Conservation (phyloP, 1,284 basidiomycete genomes). For the Tilletia horrida region DNA sequence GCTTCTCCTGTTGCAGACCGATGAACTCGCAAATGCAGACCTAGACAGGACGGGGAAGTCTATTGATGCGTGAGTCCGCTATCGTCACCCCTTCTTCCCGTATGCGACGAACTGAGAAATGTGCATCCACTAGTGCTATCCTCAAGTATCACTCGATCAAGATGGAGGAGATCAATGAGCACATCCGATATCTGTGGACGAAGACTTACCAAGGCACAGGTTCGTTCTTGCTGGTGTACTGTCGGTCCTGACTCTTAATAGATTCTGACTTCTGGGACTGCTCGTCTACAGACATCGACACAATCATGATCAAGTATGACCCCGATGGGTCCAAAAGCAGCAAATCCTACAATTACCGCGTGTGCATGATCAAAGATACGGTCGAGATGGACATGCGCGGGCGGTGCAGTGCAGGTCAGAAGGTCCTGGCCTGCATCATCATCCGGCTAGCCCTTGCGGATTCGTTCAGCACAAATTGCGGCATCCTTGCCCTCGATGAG, state of each 20-base stretch:
- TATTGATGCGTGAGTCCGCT: constrained; percentile 62
- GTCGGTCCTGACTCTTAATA: neutral
- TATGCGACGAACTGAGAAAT: neutral
- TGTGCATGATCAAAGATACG: constrained; percentile 93
- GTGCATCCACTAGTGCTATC: constrained; percentile 68
- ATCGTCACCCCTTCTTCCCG: neutral
- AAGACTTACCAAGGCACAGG: constrained; percentile 94
- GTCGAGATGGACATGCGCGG: constrained; percentile 99
- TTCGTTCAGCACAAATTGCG: constrained; percentile 94
- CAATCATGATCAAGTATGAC: constrained; percentile 91
- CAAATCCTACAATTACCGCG: constrained; percentile 92
- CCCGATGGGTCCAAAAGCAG: constrained; percentile 66
- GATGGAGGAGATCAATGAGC: constrained; percentile 99
- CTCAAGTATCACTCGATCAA: constrained; percentile 98
- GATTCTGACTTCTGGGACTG: no score
- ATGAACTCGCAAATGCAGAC: constrained; percentile 51
- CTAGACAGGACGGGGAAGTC: constrained; percentile 94
- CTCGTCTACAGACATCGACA: constrained; percentile 99
- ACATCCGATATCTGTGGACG: constrained; percentile 72
- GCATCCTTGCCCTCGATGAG: constrained; percentile 94
- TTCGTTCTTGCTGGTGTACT: no score
- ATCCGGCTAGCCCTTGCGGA: constrained; percentile 96
- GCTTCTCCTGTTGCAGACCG: constrained; percentile 10
- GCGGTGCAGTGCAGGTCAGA: constrained; percentile 95
- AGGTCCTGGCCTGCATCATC: constrained; percentile 98